These are phyloP conservation scores for Anacardium occidentale DNA, from an alignment of 345 rosid species.

Conservation along the genomic window DNA sequence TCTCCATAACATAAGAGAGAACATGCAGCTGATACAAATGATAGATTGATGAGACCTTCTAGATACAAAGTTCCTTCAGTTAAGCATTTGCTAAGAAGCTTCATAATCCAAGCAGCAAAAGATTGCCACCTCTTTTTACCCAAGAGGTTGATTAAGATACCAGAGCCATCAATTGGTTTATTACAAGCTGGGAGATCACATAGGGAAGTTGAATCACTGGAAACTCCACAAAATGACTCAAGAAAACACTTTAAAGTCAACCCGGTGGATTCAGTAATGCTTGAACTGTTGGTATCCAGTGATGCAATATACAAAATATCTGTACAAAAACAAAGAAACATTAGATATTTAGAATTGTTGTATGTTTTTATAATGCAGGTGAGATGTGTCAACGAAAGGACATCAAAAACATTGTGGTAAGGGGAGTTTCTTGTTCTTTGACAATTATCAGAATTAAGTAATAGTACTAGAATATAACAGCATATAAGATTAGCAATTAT, in stretches of 20 bases:
- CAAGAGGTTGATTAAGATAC: constrained; percentile 61
- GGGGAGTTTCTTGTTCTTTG: constrained; percentile 7
- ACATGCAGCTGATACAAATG: constrained; percentile 65
- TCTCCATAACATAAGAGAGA: constrained; percentile 75
- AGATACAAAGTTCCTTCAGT: constrained; percentile 88
- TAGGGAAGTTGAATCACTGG: constrained; percentile 48
- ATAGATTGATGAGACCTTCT: constrained; percentile 69
- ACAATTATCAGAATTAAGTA: neutral
- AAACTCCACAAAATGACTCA: constrained; percentile 52
- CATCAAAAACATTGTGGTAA: neutral
- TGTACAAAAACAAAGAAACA: constrained; percentile 36
- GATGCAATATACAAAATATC: constrained; percentile 61
- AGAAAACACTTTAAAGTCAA: constrained; percentile 62
- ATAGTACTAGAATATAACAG: neutral
- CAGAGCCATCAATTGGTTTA: constrained; percentile 61
- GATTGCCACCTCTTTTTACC: constrained; percentile 72
- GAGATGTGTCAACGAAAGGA: neutral
- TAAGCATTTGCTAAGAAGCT: constrained; percentile 78
- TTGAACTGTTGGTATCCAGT: constrained; percentile 30
- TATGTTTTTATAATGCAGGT: neutral
- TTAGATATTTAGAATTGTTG: constrained; percentile 9
- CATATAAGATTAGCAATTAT: constrained; percentile 6
- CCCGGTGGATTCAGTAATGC: constrained; percentile 26
- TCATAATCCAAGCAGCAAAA: constrained; percentile 74
- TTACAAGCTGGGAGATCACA: constrained; percentile 64